Percentiles rank a stretch among this genome's conserved stretches.
Evolutionary conservation across 2,329 filamentous ascomycete genomes (phyloP).

Genomic region (Ophiostoma sp.): DNA sequence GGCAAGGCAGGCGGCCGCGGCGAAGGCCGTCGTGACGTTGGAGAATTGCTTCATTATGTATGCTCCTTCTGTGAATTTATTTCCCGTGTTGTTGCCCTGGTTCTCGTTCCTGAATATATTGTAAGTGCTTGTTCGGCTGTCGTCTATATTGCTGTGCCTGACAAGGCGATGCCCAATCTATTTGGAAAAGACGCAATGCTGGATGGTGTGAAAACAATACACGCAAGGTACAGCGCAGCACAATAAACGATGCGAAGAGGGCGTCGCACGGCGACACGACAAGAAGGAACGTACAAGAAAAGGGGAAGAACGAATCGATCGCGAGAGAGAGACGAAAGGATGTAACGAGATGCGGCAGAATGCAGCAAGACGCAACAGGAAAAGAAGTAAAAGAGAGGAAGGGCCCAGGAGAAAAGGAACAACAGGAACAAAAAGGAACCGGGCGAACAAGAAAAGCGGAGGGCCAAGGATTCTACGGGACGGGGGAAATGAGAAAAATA

Average conservation of each 20-base stretch:
- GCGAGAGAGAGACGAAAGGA: neutral
- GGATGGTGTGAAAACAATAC: neutral
- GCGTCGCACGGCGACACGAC: neutral
- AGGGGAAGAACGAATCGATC: neutral
- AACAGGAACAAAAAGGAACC: neutral
- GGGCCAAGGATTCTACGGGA: neutral
- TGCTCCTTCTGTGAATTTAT: neutral
- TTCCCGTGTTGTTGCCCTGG: neutral
- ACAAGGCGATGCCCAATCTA: neutral
- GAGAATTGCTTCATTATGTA: neutral
- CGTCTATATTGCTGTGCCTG: neutral
- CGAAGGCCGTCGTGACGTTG: neutral
- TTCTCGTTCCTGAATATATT: neutral
- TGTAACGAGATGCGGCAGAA: neutral
- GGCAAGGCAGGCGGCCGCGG: constrained; percentile 13
- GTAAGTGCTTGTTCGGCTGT: neutral
- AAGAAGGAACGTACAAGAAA: neutral
- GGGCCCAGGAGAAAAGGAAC: neutral
- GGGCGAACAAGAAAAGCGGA: neutral
- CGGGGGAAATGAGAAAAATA: constrained; percentile 5
- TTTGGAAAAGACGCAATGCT: neutral
- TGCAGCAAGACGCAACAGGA: neutral
- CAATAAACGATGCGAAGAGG: neutral
- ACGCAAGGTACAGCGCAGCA: neutral
- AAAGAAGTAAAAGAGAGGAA: neutral